Evolutionary conservation across 805 yeast species (phyloP), one percentile per base, ranked within the genome.

Genomic region (Kregervanrija delftensis): DNA sequence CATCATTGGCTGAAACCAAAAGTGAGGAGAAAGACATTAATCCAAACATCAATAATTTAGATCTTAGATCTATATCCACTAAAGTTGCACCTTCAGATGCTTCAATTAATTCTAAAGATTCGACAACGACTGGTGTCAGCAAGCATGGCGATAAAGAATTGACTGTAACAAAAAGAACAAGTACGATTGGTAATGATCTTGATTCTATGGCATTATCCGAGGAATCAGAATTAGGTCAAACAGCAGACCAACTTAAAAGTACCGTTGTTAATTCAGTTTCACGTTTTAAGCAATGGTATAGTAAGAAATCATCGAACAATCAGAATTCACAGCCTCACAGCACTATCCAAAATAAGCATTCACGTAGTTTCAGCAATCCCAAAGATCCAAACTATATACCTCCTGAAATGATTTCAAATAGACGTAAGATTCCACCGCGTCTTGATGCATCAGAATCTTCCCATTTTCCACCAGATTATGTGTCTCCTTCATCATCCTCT

Each of bases 281-380:
- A 46, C 83, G 78, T 53, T 60, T 85, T 8, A 86, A 85, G 1
- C 80, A 75, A 49, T 82, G 91, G 87, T 84, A 84, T 52, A 72
- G 71, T 43, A 77, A 71, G 33, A 74, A 74, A 44, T 74, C 50
- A 13, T 11, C 43, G 3, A 17, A 13, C 9, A 12, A 2, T 13
- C 11, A n/a, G 6, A 10, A 33, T 8, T 2, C 34, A 13, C 33
- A 12, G 8, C 8, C 37, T 11, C 8, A 41, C 32, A 9, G 28
- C 33, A 14, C 33, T 9, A 8, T 10, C 5, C 34, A 30, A 33
- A 39, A 39, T n/a, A 39, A 5, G 11, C 34, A 35, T 15, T 12
- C 35, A 8, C 31, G 41, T 8, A 31, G 28, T 11, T 11, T 16
- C 2, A 39, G 35, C 16, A 35, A 39, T 33, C 11, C 37, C 13